Conservation (phyloP, 2,329 filamentous ascomycete species). For the Fusarium nodosum region DNA sequence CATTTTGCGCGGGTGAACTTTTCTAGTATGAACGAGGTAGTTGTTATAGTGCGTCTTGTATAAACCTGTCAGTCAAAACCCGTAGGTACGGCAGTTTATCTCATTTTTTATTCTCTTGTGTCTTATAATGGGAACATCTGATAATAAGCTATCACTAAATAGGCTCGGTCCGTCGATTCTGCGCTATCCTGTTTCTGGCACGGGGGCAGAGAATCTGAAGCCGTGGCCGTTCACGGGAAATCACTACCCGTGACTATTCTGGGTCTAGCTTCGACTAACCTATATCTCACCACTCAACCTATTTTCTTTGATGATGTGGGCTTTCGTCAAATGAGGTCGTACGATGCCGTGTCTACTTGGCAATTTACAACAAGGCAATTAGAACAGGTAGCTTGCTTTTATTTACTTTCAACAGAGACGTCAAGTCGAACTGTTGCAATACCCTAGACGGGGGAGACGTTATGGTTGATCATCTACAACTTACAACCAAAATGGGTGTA, state of each 20-base stretch:
- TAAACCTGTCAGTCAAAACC: too few relatives aligned
- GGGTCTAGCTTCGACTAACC: neutral
- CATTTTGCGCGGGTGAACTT: too few relatives aligned
- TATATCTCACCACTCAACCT: neutral
- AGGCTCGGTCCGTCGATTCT: neutral
- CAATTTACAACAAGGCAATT: too few relatives aligned
- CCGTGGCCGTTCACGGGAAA: neutral
- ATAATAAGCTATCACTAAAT: neutral
- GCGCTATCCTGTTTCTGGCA: neutral
- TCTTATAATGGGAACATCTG: neutral
- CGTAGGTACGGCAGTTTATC: neutral
- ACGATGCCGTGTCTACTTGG: neutral
- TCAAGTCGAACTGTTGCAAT: too few relatives aligned
- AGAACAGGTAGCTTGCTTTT: too few relatives aligned
- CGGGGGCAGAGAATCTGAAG: neutral
- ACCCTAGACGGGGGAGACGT: too few relatives aligned
- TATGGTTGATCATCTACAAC: too few relatives aligned
- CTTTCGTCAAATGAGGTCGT: neutral
- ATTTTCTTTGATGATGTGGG: neutral
- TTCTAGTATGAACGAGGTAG: too few relatives aligned
- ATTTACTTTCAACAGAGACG: too few relatives aligned
- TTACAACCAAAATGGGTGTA: too few relatives aligned
- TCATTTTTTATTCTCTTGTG: neutral
- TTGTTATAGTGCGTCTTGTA: too few relatives aligned
- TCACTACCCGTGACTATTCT: neutral